Base-by-base conservation (phyloP, 768 basidiomycete genomes). In the Trametes cingulata region DNA sequence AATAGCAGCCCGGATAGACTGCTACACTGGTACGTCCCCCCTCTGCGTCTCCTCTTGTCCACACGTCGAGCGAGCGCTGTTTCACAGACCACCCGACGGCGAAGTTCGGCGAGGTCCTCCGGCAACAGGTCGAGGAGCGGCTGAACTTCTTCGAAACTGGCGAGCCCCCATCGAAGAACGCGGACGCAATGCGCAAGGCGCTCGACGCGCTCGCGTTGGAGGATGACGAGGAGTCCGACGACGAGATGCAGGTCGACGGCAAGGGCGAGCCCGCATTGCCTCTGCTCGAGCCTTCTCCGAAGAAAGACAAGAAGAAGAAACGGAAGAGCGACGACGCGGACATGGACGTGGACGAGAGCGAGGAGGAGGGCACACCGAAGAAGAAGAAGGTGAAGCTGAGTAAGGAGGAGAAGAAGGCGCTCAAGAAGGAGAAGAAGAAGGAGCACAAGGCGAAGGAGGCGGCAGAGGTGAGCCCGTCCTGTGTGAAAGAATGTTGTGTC, bases 1-100 rank as follows among this genome's bases (percentile, higher is more conserved):
- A 56, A 98, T 98, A 67, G 96, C 96, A 1, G 91, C 93, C 15
- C 83, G 96, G 55, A 98, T 98, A 75, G 96, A 98, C 73, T 98
- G 95, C 74, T 98, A 91, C 71, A 80, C 88, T 2, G 92, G 92
- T 90, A 67, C 55, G 83, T 68, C 33, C 24, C 22, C 22, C 27
- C 29, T 47, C 51, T 12, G 40, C 22, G 27, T 19, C 40, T 6
- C 9, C 24, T 37, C 29, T 43, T 36, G 54, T 13, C 25, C 19
- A 27, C 12, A 6, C 10, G 27, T 19, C 33, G 22, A 52, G n/a
- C 37, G 15, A 15, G 36, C n/a, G 5, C 36, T 39, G 7, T 43
- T n/a, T 15, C 29, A 7, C 65, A 91, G 90, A 92, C 40, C 84
- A 82, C 52, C 96, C 96, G 0, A 92, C 94, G 6, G 74, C 92